Percentiles rank a stretch among this genome's conserved stretches.
phyloP scores from a whole-genome alignment of 2,329 filamentous ascomycete species.

The Cryoendolithus antarcticus region DNA sequence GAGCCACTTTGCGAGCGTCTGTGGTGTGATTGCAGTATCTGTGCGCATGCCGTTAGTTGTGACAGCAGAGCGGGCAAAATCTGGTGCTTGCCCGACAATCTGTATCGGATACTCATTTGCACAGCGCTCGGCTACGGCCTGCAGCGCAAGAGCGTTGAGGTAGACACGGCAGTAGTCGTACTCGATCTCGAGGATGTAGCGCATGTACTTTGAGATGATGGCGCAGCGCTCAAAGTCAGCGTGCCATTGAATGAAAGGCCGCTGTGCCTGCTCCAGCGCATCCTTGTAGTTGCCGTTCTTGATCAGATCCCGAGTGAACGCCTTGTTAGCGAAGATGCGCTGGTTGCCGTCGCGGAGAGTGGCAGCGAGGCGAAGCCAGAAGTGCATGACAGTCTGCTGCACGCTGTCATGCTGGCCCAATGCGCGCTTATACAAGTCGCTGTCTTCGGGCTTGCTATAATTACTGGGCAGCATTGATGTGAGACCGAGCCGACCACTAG shows the following conservation, averaged over 20 bases:
- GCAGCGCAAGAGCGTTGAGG: conserved; percentile 83
- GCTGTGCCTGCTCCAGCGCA: conserved; percentile 68
- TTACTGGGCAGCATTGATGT: conserved; percentile 74
- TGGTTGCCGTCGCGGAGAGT: conserved; percentile 88
- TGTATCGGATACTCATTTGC: conserved; percentile 54
- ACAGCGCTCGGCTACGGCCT: conserved; percentile 88
- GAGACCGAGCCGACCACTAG: conserved; percentile 83
- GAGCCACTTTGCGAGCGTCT: conserved; percentile 37
- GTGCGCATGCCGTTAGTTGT: conserved; percentile 24
- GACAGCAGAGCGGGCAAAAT: conserved; percentile 11
- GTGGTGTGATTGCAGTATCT: conserved; percentile 33
- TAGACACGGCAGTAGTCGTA: conserved; percentile 94
- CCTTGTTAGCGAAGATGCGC: conserved; percentile 72
- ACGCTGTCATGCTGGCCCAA: conserved; percentile 18
- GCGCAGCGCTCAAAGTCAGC: conserved; percentile 60
- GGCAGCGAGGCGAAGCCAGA: conserved; percentile 87
- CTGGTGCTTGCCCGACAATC: conserved; percentile 12
- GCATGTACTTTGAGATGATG: conserved; percentile 44
- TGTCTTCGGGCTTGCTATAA: conserved; percentile 26
- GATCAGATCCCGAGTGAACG: conserved; percentile 81
- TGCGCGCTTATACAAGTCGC: conserved; percentile 18
- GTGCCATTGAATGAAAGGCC: conserved; percentile 67
- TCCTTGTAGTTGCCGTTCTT: conserved; percentile 73
- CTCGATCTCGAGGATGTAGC: conserved; percentile 78
- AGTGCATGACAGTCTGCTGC: conserved; percentile 55